These are phyloP conservation scores for Colletotrichum siamense DNA, from an alignment of 2,329 filamentous ascomycete genomes.

Conservation along the genomic window DNA sequence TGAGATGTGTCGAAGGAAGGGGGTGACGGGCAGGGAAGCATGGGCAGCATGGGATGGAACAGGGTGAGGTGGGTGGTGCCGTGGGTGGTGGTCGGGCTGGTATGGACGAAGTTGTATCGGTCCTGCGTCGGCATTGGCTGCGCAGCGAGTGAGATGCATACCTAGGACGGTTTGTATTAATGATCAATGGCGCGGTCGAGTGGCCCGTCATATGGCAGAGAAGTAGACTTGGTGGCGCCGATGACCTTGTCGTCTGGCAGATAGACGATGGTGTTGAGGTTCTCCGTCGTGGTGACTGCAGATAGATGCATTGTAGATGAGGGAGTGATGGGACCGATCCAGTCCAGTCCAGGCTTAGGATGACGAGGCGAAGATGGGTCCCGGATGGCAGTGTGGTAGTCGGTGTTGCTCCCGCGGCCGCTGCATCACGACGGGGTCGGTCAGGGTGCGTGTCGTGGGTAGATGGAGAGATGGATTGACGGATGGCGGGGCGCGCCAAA, in stretches of 20 bases:
- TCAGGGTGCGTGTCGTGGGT: slow-evolving; percentile 2
- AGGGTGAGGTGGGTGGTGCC: background rate
- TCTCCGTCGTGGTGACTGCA: background rate
- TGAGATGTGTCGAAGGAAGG: slow-evolving; percentile 11
- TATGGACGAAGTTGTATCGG: slow-evolving; percentile 8
- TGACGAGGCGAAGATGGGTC: background rate
- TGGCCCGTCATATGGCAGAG: background rate
- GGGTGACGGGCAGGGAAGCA: background rate
- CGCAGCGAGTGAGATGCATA: background rate
- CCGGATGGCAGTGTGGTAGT: background rate
- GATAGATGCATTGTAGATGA: background rate
- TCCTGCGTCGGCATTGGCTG: background rate
- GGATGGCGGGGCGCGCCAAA: background rate
- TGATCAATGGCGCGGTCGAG: background rate
- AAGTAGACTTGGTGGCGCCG: background rate
- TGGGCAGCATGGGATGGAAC: slow-evolving; percentile 11
- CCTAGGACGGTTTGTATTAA: background rate
- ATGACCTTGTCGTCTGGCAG: background rate
- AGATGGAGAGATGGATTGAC: background rate
- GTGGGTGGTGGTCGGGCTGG: background rate
- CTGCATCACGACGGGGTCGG: background rate
- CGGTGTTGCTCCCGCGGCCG: background rate
- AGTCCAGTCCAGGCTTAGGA: background rate
- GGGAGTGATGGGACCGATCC: background rate
- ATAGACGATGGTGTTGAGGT: background rate